Evolutionary conservation across 306 rosid genomes (phyloP).

Genomic region (Nissolia schottii): DNA sequence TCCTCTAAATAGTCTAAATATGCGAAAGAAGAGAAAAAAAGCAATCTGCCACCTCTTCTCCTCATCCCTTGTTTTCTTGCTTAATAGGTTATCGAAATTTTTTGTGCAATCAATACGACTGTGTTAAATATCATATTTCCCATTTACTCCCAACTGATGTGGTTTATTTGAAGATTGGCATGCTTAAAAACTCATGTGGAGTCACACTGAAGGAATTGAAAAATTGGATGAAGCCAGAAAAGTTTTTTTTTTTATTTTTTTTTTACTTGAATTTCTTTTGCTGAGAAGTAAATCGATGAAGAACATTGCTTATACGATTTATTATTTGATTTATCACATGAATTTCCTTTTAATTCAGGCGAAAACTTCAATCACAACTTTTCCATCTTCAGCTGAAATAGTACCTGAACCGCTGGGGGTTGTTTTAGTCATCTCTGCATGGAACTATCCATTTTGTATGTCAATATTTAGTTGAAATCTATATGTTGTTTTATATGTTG

Average conservation of each 20-base stretch:
- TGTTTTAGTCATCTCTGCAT: conserved; percentile 57
- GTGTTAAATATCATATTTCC: no score
- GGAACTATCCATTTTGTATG: conserved; percentile 87
- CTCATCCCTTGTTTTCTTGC: no score
- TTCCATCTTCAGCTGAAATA: conserved; percentile 74
- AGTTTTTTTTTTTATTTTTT: no score
- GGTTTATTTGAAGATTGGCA: conserved; percentile 41
- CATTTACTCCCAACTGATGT: conserved; percentile 8
- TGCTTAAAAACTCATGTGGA: conserved; percentile 47
- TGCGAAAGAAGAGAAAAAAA: no score
- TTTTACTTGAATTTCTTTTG: no score
- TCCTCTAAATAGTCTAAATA: no score
- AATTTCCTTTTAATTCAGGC: conserved; percentile 35
- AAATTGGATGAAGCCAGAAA: conserved; percentile 62
- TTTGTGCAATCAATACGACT: neutral
- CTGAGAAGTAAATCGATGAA: no score
- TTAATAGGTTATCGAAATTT: neutral
- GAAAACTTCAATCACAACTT: conserved; percentile 49
- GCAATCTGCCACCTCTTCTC: no score
- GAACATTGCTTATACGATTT: neutral
- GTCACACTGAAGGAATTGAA: conserved; percentile 39
- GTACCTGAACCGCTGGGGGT: conserved; percentile 75
- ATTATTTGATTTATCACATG: neutral
- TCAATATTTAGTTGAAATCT: neutral
- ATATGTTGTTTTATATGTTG: neutral